A percentile compares a stretch with the other conserved stretches of the same genome.
These are phyloP conservation scores for Bipolaris gigantea DNA, from an alignment of 2,329 filamentous ascomycete genomes.

Conservation along the genomic window DNA sequence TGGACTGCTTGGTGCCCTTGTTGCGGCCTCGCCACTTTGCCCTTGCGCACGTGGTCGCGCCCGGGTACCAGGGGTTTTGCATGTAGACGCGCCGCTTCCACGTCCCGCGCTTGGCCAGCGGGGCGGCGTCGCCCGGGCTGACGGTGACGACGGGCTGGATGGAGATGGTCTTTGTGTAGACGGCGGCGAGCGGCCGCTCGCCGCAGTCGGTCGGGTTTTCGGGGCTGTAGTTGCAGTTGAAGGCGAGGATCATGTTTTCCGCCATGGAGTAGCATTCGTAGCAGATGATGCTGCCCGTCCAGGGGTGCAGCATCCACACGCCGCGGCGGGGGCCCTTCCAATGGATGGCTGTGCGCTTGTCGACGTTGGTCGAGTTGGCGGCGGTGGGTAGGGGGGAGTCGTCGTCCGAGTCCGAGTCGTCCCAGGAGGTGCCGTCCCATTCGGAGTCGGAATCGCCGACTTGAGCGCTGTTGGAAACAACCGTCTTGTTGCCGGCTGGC, in stretches of 20 bases:
- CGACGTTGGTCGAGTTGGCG: neutral
- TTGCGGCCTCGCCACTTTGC: conserved; percentile 31
- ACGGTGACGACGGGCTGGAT: conserved; percentile 3
- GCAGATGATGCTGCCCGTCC: conserved; percentile 22
- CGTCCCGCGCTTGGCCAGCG: conserved; percentile 21
- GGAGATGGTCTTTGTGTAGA: neutral
- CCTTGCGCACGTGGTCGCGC: conserved; percentile 14
- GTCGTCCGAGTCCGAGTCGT: neutral
- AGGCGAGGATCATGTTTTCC: conserved; percentile 4
- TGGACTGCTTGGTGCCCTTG: conserved; percentile 7
- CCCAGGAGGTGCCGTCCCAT: no score
- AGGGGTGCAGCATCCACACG: conserved; percentile 36
- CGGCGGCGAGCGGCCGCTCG: conserved; percentile 1
- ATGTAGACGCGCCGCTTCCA: conserved; percentile 24
- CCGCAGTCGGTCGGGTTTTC: conserved; percentile 9
- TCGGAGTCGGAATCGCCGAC: neutral
- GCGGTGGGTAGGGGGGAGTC: neutral
- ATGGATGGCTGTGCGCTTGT: neutral
- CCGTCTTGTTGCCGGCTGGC: no score
- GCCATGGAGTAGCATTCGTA: conserved; percentile 30
- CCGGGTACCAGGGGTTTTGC: conserved; percentile 15
- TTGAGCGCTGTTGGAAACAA: neutral
- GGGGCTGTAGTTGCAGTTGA: conserved; percentile 22
- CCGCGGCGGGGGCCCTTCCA: conserved; percentile 9
- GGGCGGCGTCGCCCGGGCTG: neutral